Base-by-base conservation (phyloP, 2,329 filamentous ascomycete species). In the Sphaerulina musiva region DNA sequence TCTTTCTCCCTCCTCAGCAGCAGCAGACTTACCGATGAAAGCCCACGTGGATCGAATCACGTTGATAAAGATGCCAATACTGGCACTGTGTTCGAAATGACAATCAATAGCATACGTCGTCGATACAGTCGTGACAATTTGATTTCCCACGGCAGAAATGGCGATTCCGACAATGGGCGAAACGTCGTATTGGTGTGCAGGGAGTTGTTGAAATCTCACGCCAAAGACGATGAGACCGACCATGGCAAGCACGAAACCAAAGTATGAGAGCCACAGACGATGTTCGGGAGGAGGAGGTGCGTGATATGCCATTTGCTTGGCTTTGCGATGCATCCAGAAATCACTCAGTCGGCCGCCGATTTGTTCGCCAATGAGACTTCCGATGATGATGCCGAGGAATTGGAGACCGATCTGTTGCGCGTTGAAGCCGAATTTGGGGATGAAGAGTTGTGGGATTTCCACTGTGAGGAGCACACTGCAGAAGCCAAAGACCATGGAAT, bases 91-190 rank as follows among this genome's bases (percentile, higher is more conserved):
- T 29, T 78, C 71, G 2, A 70, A 73, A 56, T 81, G 76, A 61
- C 78, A 80, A 59, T 84, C 81, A 1, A 84, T 76, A 0, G 80
- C 76, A 63, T 82, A 84, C 0, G 81, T 83, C 23, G 82, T 77
- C 42, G 81, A 63, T 2, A 83, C 77, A 0, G 81, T 83, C 0
- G 81, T 83, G 12, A 83, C 73, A 41, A 84, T 76, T 65, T 84
- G 81, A 55, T 82, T 82, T 0, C 81, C 81, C 4, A 74, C 76
- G 0, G 74, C 76, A 0, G 71, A 69, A 38, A 76, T 74, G 0
- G 73, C 80, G 42, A 74, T 69, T 45, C 73, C 64, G 41, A 74
- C 17, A 11, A 81, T 69, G 0, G 81, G 81, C 0, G 78, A 80
- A 4, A 82, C 73, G 52, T 82, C 79, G 76, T 78, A 84, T 2